A percentile compares a stretch with the other conserved stretches of the same genome.
phyloP scores from a whole-genome alignment of 1,284 basidiomycete genomes.

The Ceratobasidium papillatum region DNA sequence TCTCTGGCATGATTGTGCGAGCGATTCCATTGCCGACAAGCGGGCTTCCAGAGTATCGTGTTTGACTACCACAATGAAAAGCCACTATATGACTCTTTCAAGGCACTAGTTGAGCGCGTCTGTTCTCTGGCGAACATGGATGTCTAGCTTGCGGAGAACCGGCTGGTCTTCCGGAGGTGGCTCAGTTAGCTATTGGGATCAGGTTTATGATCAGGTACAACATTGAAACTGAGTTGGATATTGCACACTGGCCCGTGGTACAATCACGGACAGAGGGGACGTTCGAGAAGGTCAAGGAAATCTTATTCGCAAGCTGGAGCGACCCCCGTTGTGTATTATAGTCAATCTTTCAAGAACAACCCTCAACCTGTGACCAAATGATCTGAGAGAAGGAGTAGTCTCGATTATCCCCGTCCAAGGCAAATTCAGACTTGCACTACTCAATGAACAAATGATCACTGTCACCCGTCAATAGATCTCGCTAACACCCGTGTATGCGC shows the following conservation, averaged over 20 bases:
- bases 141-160: too few relatives aligned
- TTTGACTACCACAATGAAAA: too few relatives aligned
- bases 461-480: conserved; percentile 47
- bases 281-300: neutral
- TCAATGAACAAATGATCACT: conserved; percentile 28
- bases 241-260: conserved; percentile 40
- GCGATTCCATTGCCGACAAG: too few relatives aligned
- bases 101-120: too few relatives aligned
- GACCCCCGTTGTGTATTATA: conserved; percentile 52
- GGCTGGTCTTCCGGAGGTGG: neutral
- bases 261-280: too few relatives aligned
- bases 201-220: conserved; percentile 39
- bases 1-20: too few relatives aligned
- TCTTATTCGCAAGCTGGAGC: conserved; percentile 42
- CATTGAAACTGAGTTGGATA: conserved; percentile 32
- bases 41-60: too few relatives aligned
- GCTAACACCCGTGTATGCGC: conserved; percentile 51
- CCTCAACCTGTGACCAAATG: conserved; percentile 45
- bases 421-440: neutral
- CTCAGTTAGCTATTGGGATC: conserved; percentile 57
- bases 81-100: too few relatives aligned
- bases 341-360: conserved; percentile 51
- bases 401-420: conserved; percentile 47
- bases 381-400: conserved; percentile 49
- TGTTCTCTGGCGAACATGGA: too few relatives aligned